Conservation (phyloP, 2,329 filamentous ascomycete species). For the Fusarium newnesense region DNA sequence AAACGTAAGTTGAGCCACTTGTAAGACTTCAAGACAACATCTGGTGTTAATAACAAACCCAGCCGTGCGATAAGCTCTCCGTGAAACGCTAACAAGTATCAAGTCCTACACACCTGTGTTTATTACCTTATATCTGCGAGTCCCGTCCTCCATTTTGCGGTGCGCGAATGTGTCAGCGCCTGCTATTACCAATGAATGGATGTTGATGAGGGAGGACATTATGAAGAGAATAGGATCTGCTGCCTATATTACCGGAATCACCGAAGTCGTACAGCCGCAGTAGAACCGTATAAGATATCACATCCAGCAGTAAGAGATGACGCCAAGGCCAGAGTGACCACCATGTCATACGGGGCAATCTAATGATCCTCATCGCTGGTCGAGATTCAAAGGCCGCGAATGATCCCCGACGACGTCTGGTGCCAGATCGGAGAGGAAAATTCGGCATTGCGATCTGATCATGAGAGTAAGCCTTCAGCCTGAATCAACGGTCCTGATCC, state of each 20-base stretch:
- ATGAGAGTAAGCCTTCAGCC: background rate
- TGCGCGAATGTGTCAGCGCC: constrained; percentile 3
- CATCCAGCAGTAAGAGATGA: background rate
- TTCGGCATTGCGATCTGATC: background rate
- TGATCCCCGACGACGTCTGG: background rate
- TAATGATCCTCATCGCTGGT: constrained; percentile 8
- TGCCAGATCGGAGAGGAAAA: background rate
- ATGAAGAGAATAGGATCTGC: background rate
- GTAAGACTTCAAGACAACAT: background rate
- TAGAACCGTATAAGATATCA: background rate
- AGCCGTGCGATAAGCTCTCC: background rate
- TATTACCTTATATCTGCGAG: background rate
- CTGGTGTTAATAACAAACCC: background rate
- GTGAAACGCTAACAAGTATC: background rate
- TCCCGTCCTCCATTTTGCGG: background rate
- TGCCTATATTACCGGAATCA: background rate
- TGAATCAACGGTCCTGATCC: background rate
- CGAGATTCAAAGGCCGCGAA: background rate
- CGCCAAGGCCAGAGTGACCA: constrained; percentile 3
- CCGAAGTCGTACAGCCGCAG: background rate
- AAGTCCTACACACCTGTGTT: background rate
- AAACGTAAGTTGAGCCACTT: background rate
- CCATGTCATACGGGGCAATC: constrained; percentile 12
- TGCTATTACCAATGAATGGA: background rate
- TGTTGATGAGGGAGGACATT: background rate